A percentile compares a stretch with the other conserved stretches of the same genome.
These are phyloP conservation scores for Gynostemma pentaphyllum DNA, from an alignment of 306 rosid genomes.

Conservation along the genomic window DNA sequence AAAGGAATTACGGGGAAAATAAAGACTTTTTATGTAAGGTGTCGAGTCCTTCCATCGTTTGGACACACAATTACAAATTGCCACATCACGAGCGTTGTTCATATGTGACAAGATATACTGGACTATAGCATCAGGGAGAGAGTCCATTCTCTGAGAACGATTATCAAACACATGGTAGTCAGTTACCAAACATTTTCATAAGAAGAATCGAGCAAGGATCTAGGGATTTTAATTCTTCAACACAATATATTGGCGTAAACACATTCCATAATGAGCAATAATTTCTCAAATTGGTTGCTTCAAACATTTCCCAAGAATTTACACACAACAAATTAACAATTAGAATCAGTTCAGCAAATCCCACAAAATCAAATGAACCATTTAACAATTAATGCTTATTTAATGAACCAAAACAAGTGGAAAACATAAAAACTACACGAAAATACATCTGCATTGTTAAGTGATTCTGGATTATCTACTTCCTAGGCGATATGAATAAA, in stretches of 20 bases:
- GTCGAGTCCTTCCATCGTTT: constrained; percentile 70
- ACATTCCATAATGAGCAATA: neutral
- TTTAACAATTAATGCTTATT: neutral
- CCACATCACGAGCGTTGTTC: constrained; percentile 65
- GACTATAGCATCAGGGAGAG: constrained; percentile 72
- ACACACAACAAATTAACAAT: neutral
- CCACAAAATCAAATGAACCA: neutral
- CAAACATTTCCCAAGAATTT: neutral
- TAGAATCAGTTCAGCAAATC: neutral
- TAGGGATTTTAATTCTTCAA: neutral
- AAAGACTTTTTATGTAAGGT: constrained; percentile 49
- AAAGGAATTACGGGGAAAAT: constrained; percentile 72
- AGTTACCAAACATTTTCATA: neutral
- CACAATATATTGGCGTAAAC: neutral
- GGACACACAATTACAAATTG: constrained; percentile 74
- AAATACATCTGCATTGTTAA: neutral
- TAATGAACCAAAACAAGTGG: neutral
- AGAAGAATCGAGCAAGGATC: neutral
- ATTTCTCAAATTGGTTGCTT: neutral
- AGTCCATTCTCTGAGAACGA: constrained; percentile 49
- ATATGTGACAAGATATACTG: constrained; percentile 59
- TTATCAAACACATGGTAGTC: constrained; percentile 15
- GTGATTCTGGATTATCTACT: neutral
- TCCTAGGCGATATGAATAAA: neutral
- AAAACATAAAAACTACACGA: neutral